Percentiles rank a stretch among this genome's conserved stretches.
phyloP scores from a whole-genome alignment of 2,329 filamentous ascomycete species.

The Aureobasidium sp. region DNA sequence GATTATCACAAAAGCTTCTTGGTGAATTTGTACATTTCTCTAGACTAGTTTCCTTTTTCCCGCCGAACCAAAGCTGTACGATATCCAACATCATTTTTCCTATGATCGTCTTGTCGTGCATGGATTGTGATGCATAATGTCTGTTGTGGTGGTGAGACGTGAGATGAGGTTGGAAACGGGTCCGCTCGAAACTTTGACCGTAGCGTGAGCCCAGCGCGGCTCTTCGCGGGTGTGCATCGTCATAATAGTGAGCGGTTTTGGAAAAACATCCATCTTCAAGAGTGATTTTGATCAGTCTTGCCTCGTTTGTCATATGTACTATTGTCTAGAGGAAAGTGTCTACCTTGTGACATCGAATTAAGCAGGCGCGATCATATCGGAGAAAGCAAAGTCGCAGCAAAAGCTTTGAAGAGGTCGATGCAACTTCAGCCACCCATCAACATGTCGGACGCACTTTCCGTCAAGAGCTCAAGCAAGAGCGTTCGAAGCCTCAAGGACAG shows the following conservation, averaged over 20 bases:
- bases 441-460: constrained; percentile 7
- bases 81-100: constrained; percentile 2
- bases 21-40: constrained; percentile 15
- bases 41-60: constrained; percentile 7
- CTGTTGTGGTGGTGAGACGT: neutral
- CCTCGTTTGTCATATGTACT: neutral
- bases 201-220: neutral
- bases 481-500: constrained; percentile 5
- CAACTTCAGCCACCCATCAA: constrained; percentile 2
- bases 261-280: neutral
- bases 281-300: neutral
- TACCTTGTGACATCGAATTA: neutral
- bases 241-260: constrained; percentile 3
- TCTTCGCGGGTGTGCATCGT: constrained; percentile 6
- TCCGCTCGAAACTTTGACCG: constrained; percentile 1
- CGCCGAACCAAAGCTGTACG: constrained; percentile 11
- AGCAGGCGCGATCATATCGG: neutral
- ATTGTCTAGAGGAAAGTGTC: neutral
- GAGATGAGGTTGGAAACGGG: constrained; percentile 3
- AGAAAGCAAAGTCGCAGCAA: neutral
- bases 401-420: neutral
- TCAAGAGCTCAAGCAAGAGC: neutral
- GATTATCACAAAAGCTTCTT: constrained; percentile 14
- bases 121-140: neutral
- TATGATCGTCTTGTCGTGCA: neutral